Percentiles rank a stretch among this genome's conserved stretches.
These are phyloP conservation scores for Caloboletus firmus DNA, from an alignment of 1,284 basidiomycete species.

Conservation along the genomic window DNA sequence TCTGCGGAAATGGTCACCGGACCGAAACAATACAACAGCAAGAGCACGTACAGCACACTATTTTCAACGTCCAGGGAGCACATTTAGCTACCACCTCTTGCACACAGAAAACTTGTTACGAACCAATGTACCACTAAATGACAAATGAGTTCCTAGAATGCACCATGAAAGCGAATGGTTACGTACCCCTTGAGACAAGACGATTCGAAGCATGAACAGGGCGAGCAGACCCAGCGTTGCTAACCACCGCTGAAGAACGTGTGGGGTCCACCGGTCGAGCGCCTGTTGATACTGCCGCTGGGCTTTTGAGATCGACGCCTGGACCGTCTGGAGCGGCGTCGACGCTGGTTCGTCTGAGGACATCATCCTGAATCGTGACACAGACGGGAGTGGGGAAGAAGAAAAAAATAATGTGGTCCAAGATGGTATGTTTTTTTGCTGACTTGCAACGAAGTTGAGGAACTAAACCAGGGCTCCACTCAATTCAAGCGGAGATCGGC, in stretches of 20 bases:
- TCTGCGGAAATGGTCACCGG: slow-evolving; percentile 45
- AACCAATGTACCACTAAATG: slow-evolving; percentile 88
- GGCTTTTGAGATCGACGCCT: slow-evolving; percentile 35
- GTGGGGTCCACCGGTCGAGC: slow-evolving; percentile 90
- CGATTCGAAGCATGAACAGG: slow-evolving; percentile 85
- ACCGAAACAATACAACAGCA: not conserved
- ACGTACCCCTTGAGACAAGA: slow-evolving; percentile 88
- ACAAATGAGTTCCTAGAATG: slow-evolving; percentile 20
- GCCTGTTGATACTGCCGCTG: slow-evolving; percentile 78
- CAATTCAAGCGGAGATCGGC: slow-evolving; percentile 21
- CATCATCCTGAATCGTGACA: slow-evolving; percentile 30
- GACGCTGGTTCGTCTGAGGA: slow-evolving; percentile 34
- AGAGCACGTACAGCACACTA: slow-evolving; percentile 65
- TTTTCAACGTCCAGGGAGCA: not conserved
- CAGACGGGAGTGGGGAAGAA: not conserved
- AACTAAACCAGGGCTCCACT: not conserved
- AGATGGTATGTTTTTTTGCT: slow-evolving; percentile 1
- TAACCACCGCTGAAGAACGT: slow-evolving; percentile 88
- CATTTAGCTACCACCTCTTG: slow-evolving; percentile 1
- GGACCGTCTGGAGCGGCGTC: slow-evolving; percentile 31
- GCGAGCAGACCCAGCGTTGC: slow-evolving; percentile 70
- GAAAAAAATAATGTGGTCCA: not conserved
- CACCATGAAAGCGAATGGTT: not conserved
- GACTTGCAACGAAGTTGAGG: too few relatives aligned
- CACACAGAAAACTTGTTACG: slow-evolving; percentile 22